A percentile compares a stretch with the other conserved stretches of the same genome.
These are phyloP conservation scores for Massariosphaeria phaeospora DNA, from an alignment of 495 filamentous ascomycete genomes.

Conservation along the genomic window DNA sequence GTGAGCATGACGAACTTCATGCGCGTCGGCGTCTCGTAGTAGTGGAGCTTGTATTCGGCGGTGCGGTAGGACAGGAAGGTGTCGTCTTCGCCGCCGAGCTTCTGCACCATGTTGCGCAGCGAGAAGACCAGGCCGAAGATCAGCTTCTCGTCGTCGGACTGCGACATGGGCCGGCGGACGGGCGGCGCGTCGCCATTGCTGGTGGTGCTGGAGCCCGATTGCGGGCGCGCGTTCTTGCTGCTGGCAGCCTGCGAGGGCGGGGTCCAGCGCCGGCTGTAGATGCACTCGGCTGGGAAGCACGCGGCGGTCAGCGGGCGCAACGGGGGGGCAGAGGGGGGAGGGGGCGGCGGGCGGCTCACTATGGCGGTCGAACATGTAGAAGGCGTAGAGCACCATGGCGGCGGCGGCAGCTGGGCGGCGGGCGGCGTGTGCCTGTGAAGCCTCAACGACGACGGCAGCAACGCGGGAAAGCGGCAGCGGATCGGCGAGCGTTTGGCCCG, in stretches of 20 bases:
- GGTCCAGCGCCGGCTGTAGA: slow-evolving; percentile 83
- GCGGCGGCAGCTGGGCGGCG: neutral
- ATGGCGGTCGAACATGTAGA: slow-evolving; percentile 98
- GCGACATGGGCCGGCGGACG: slow-evolving; percentile 48
- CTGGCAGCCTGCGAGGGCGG: slow-evolving; percentile 45
- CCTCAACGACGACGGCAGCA: too few relatives aligned
- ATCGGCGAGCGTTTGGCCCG: too few relatives aligned
- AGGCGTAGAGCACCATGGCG: slow-evolving; percentile 87
- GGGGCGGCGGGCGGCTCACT: slow-evolving; percentile 60
- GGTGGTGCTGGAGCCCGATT: slow-evolving; percentile 35
- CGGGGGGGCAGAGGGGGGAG: neutral
- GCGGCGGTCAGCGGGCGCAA: slow-evolving; percentile 3
- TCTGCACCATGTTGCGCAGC: slow-evolving; percentile 91
- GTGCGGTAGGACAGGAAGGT: slow-evolving; percentile 87
- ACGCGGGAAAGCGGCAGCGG: too few relatives aligned
- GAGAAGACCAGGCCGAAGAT: slow-evolving; percentile 97
- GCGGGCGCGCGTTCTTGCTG: slow-evolving; percentile 35
- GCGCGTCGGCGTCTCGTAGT: slow-evolving; percentile 94
- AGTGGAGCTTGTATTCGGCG: slow-evolving; percentile 94
- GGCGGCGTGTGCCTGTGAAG: too few relatives aligned
- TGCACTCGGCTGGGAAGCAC: slow-evolving; percentile 72
- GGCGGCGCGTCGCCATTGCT: slow-evolving; percentile 34
- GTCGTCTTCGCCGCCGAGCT: slow-evolving; percentile 85
- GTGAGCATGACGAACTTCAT: slow-evolving; percentile 97
- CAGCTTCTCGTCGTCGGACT: slow-evolving; percentile 88